A percentile compares a stretch with the other conserved stretches of the same genome.
Evolutionary conservation across 306 rosid genomes (phyloP).

Genomic region (Elaeagnus macrophylla): DNA sequence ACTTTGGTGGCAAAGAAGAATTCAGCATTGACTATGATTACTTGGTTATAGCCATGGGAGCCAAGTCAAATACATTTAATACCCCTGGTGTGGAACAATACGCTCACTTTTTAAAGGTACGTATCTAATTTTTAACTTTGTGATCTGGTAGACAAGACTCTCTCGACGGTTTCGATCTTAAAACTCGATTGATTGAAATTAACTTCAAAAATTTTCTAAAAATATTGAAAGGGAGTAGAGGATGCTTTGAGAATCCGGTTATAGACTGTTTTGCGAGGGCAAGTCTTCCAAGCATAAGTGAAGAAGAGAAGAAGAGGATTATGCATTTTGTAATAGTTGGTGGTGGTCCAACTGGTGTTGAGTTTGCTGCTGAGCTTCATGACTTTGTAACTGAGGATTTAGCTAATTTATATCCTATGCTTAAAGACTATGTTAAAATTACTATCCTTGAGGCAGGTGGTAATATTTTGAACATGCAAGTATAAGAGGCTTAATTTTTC

Average conservation of each 20-base stretch:
- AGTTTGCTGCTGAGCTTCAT: constrained; percentile 80
- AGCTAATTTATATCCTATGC: constrained; percentile 45
- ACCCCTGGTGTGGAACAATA: constrained; percentile 79
- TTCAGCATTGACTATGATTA: constrained; percentile 62
- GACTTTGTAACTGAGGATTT: constrained; percentile 74
- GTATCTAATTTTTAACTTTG: not conserved
- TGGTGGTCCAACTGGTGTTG: constrained; percentile 90
- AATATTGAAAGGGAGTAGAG: constrained; percentile 59
- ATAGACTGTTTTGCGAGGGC: constrained; percentile 81
- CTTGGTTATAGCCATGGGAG: constrained; percentile 59
- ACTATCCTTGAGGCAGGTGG: constrained; percentile 69
- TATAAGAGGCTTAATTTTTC: not conserved
- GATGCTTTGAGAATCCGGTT: constrained; percentile 80
- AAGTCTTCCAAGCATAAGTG: constrained; percentile 48
- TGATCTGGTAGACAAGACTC: not conserved
- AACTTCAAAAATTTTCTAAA: not conserved
- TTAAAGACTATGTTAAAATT: constrained; percentile 44
- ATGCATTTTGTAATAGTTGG: constrained; percentile 82
- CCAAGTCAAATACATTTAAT: constrained; percentile 67
- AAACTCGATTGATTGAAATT: not conserved
- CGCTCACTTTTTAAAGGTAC: constrained; percentile 72
- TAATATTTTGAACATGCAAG: constrained; percentile 73
- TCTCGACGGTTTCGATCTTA: too few relatives aligned
- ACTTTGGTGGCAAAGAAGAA: constrained; percentile 45
- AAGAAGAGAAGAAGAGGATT: constrained; percentile 69